Base-by-base conservation (phyloP, 768 basidiomycete species). In the Leccinellum rugosiceps region DNA sequence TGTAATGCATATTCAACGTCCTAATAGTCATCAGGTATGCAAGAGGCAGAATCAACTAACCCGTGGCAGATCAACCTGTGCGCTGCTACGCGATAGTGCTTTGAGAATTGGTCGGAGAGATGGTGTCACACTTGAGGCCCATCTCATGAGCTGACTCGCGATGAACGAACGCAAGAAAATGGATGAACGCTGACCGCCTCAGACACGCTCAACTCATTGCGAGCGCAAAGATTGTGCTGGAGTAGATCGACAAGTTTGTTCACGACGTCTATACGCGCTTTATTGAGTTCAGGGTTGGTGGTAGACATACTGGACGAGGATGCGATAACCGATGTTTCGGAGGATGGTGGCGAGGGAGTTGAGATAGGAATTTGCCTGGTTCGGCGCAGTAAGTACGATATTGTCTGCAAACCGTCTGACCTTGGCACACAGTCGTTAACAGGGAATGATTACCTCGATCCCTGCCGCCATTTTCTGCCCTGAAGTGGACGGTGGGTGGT, bases 41-140 rank as follows among this genome's bases (percentile, higher is more conserved):
- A 1, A 30, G 86, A 84, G n/a, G 86, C 80, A 0, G 76, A 66
- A 64, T 94, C 92, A 4, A 93, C 83, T 6, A 95, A 69, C 1
- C 83, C 75, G 65, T 94, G 87, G 19, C 96, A 84, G 17, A 98
- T 77, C 2, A 95, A 77, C 44, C 94, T 81, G 72, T 96, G 98
- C 0, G 88, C 89, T 2, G 85, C 84, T 10, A 94, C 86, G 38
- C 93, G 83, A 63, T 88, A 84, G 50, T 87, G 81, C 57, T 86
- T 86, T 2, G 86, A 83, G 10, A 82, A 81, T 28, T 74, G 76
- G 65, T 97, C 95, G n/a, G 86, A 80, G 13, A 98, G 83, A 85
- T 10, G 89, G 87, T 43, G 88, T 74, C n/a, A 90, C 78, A 17
- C 96, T 98, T 68, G 11, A 21, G 55, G 21, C n/a, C n/a, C 49